These are phyloP conservation scores for Penicillium griseofulvum DNA, from an alignment of 2,329 filamentous ascomycete species.

Conservation along the genomic window DNA sequence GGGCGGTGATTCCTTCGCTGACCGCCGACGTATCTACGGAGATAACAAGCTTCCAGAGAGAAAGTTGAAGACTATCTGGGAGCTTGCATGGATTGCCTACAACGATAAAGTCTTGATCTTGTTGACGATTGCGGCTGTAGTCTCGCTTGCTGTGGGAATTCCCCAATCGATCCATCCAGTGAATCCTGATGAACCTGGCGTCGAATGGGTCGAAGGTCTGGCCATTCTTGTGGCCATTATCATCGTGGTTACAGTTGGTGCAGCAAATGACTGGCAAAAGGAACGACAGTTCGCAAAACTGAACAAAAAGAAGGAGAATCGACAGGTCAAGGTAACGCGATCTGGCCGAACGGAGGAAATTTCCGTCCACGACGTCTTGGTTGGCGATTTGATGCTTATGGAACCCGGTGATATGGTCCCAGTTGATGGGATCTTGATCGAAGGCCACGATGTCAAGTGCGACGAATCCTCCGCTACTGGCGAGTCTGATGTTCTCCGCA, in stretches of 20 bases:
- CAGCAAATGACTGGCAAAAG: slow-evolving; percentile 80
- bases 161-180: slow-evolving; percentile 65
- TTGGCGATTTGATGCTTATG: slow-evolving; percentile 70
- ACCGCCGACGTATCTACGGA: slow-evolving; percentile 68
- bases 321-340: slow-evolving; percentile 71
- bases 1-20: slow-evolving; percentile 40
- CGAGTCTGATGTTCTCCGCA: slow-evolving; percentile 71
- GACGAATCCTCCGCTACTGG: slow-evolving; percentile 76
- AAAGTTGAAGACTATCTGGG: slow-evolving; percentile 67
- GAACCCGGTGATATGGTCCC: slow-evolving; percentile 72
- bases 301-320: slow-evolving; percentile 75
- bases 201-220: slow-evolving; percentile 80
- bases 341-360: slow-evolving; percentile 69
- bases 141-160: slow-evolving; percentile 71
- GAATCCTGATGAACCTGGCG: slow-evolving; percentile 52
- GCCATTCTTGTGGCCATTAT: slow-evolving; percentile 74
- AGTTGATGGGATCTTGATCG: slow-evolving; percentile 68
- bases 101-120: slow-evolving; percentile 78
- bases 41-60: slow-evolving; percentile 67
- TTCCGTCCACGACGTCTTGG: slow-evolving; percentile 67
- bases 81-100: slow-evolving; percentile 75
- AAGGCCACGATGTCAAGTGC: slow-evolving; percentile 64
- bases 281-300: slow-evolving; percentile 77
- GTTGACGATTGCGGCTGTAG: slow-evolving; percentile 67
- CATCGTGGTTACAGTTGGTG: slow-evolving; percentile 72